These are phyloP conservation scores for Arabis alpina DNA, from an alignment of 345 rosid species.

Conservation along the genomic window DNA sequence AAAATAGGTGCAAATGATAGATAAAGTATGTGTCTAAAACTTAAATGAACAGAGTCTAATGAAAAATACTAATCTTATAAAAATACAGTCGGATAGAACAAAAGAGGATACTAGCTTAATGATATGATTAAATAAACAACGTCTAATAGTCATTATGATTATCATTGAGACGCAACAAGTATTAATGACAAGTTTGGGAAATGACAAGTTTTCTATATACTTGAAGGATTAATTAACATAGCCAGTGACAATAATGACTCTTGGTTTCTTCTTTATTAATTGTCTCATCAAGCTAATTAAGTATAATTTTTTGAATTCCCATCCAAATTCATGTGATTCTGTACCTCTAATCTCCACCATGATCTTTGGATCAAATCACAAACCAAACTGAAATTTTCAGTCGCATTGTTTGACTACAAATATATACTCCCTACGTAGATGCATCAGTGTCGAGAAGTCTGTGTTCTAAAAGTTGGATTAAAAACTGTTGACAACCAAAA, in stretches of 20 bases:
- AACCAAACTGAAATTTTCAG: neutral
- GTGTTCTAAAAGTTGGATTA: neutral
- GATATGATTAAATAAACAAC: constrained; percentile 17
- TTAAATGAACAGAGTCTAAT: neutral
- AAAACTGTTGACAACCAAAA: neutral
- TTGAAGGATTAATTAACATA: constrained; percentile 18
- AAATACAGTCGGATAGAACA: constrained; percentile 1
- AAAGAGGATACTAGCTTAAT: constrained; percentile 8
- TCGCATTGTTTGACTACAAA: neutral
- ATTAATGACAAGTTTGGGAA: constrained; percentile 11
- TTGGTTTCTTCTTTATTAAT: constrained; percentile 35
- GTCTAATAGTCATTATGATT: constrained; percentile 18
- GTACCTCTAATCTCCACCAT: neutral
- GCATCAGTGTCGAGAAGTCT: neutral
- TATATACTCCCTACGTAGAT: neutral
- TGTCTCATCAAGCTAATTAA: constrained; percentile 7
- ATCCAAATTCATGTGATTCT: constrained; percentile 20
- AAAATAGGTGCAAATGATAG: neutral
- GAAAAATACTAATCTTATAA: neutral
- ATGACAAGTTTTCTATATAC: neutral
- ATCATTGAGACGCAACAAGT: constrained; percentile 22
- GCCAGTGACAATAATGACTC: constrained; percentile 22
- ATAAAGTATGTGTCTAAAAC: neutral
- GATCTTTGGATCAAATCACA: constrained; percentile 4
- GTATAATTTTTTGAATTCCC: neutral